phyloP scores from a whole-genome alignment of 768 basidiomycete species.

The Leucosporidium creatinivorum region DNA sequence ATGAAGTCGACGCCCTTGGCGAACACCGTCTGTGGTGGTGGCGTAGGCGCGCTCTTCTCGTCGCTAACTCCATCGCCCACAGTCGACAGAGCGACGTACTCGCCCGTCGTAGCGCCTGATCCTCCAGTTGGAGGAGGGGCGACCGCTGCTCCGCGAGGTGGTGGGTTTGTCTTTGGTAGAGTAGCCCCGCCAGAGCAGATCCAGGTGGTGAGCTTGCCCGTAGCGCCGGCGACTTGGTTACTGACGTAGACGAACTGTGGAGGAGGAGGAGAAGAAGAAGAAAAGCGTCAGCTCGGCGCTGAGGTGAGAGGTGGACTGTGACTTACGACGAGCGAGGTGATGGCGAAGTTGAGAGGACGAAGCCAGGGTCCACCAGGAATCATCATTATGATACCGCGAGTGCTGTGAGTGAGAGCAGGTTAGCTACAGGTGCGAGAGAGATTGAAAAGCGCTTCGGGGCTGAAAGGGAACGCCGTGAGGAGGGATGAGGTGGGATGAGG shows the following conservation, averaged over 20 bases:
- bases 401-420: slow-evolving; percentile 11
- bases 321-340: slow-evolving; percentile 56
- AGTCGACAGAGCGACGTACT: slow-evolving; percentile 29
- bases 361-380: slow-evolving; percentile 61
- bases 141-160: slow-evolving; percentile 3
- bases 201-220: slow-evolving; percentile 58
- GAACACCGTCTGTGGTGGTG: slow-evolving; percentile 1
- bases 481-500: too few species aligned
- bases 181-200: slow-evolving; percentile 39
- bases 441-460: too few species aligned
- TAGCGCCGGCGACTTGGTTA: slow-evolving; percentile 67
- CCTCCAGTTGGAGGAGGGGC: slow-evolving; percentile 4
- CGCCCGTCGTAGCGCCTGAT: background rate
- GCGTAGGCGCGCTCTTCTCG: slow-evolving; percentile 31
- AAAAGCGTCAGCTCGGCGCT: background rate
- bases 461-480: too few species aligned
- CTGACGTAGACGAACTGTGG: slow-evolving; percentile 64
- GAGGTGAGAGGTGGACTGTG: background rate
- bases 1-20: slow-evolving; percentile 35
- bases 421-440: too few species aligned
- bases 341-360: slow-evolving; percentile 67
- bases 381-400: slow-evolving; percentile 57
- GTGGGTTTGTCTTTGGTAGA: slow-evolving; percentile 35
- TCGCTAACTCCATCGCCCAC: slow-evolving; percentile 33
- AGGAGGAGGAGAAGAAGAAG: too few species aligned